Conservation (phyloP, 2,329 filamentous ascomycete species). For the Tothia fuscella region DNA sequence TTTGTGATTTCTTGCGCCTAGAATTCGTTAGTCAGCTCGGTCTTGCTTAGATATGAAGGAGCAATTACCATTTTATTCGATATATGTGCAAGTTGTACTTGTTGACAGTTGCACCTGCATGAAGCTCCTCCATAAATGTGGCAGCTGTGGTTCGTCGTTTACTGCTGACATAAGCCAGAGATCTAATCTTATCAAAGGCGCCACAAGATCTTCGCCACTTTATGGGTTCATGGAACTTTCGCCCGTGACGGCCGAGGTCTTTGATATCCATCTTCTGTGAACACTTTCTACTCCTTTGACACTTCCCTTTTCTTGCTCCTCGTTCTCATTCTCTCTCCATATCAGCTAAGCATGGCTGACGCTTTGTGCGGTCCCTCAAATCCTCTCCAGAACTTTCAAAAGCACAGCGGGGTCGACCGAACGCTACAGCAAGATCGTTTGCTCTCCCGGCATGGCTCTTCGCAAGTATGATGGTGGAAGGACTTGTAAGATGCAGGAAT, state of each 20-base stretch:
- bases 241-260: too few relatives aligned
- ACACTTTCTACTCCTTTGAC: too few relatives aligned
- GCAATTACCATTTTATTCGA: not conserved
- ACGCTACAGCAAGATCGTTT: slow-evolving; percentile 63
- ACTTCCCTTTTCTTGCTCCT: too few relatives aligned
- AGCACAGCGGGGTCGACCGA: slow-evolving; percentile 55
- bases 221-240: too few relatives aligned
- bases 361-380: slow-evolving; percentile 64
- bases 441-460: slow-evolving; percentile 39
- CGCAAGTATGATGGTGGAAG: slow-evolving; percentile 36
- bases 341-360: slow-evolving; percentile 45
- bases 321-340: not conserved
- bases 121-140: too few relatives aligned
- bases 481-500: not conserved
- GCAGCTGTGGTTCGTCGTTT: too few relatives aligned
- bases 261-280: too few relatives aligned
- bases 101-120: too few relatives aligned
- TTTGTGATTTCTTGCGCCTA: slow-evolving; percentile 72
- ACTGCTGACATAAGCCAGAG: too few relatives aligned
- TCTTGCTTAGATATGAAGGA: not conserved
- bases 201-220: too few relatives aligned
- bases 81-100: too few relatives aligned
- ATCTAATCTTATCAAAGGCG: too few relatives aligned
- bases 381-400: slow-evolving; percentile 59
- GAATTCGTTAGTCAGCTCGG: slow-evolving; percentile 5